Percentiles rank a stretch among this genome's conserved stretches.
These are phyloP conservation scores for Plasmodium vinckei DNA, from an alignment of 169 alveolate species.

Conservation along the genomic window DNA sequence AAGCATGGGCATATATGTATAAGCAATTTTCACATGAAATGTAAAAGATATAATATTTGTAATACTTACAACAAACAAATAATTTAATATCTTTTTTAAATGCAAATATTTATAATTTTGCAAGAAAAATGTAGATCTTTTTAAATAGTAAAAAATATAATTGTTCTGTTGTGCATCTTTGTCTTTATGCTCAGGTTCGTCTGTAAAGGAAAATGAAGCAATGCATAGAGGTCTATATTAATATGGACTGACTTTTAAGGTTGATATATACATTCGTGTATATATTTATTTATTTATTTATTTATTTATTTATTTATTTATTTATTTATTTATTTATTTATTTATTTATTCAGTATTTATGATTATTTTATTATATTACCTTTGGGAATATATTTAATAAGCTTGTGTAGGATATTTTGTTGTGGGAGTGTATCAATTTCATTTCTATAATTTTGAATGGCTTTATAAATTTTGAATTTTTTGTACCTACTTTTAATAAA, in stretches of 20 bases:
- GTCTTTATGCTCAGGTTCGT: slow-evolving; percentile 31
- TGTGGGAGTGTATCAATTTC: slow-evolving; percentile 16
- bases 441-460: slow-evolving; percentile 5
- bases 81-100: slow-evolving; percentile 52
- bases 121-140: slow-evolving; percentile 59
- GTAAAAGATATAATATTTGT: too few relatives aligned
- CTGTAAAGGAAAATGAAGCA: slow-evolving; percentile 6
- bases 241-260: neutral
- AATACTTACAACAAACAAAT: slow-evolving; percentile 44
- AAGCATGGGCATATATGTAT: neutral
- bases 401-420: slow-evolving; percentile 30
- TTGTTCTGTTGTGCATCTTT: slow-evolving; percentile 10
- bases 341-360: neutral
- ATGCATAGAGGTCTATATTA: neutral
- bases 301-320: too few relatives aligned
- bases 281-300: neutral
- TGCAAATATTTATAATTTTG: slow-evolving; percentile 59
- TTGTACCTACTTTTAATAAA: slow-evolving; percentile 38
- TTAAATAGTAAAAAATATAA: slow-evolving; percentile 67
- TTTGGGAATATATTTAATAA: slow-evolving; percentile 16
- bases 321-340: too few relatives aligned
- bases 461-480: slow-evolving; percentile 24
- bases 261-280: neutral
- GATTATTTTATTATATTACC: slow-evolving; percentile 3
- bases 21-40: neutral